Evolutionary conservation across 2,329 filamentous ascomycete genomes (phyloP).

Genomic region (Claviceps paspali): DNA sequence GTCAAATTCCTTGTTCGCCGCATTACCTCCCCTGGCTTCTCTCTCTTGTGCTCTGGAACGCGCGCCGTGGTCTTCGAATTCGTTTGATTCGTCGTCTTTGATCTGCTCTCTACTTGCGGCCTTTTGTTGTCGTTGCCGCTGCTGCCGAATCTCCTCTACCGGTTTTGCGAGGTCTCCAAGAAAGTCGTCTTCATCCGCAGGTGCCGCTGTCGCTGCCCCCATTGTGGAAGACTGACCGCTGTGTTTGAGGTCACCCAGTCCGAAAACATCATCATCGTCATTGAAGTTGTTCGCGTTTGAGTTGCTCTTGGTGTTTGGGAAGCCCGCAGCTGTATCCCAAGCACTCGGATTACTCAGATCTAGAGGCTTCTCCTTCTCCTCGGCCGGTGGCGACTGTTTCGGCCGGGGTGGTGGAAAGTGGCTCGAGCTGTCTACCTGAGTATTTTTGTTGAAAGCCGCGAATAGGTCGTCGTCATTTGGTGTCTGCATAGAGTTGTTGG

Average conservation of each 20-base stretch:
- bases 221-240: conserved; percentile 13
- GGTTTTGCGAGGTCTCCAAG: conserved; percentile 49
- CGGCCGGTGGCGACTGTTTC: conserved; percentile 30
- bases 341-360: conserved; percentile 39
- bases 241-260: conserved; percentile 48
- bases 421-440: conserved; percentile 51
- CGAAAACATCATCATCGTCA: conserved; percentile 84
- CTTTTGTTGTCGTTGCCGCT: conserved; percentile 12
- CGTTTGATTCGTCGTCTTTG: conserved; percentile 31
- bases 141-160: conserved; percentile 42
- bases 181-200: conserved; percentile 47
- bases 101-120: conserved; percentile 41
- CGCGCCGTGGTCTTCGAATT: conserved; percentile 25
- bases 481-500: conserved; percentile 6
- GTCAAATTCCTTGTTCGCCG: conserved; percentile 38
- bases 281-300: conserved; percentile 23
- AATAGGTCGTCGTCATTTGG: conserved; percentile 39
- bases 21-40: conserved; percentile 11
- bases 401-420: conserved; percentile 41
- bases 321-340: conserved; percentile 24
- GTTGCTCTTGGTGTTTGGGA: conserved; percentile 6
- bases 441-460: conserved; percentile 50
- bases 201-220: conserved; percentile 12
- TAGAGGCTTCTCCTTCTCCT: conserved; percentile 21
- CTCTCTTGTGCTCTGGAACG: conserved; percentile 8